These are phyloP conservation scores for Fusarium concolor DNA, from an alignment of 2,329 filamentous ascomycete species.

Conservation along the genomic window DNA sequence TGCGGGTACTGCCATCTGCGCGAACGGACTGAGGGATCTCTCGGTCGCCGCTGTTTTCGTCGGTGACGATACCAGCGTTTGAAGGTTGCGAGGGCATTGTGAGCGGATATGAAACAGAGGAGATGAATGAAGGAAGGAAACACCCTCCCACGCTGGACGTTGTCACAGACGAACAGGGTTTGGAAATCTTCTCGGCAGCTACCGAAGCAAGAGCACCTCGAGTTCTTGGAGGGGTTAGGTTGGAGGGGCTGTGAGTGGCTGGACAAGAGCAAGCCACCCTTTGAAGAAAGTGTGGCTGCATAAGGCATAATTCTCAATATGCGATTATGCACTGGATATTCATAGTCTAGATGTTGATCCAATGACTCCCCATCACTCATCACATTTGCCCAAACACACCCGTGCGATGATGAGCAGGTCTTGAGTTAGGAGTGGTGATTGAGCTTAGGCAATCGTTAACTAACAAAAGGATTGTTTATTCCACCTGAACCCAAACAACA, in stretches of 20 bases:
- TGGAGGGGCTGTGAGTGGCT: slow-evolving; percentile 24
- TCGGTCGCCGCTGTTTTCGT: slow-evolving; percentile 80
- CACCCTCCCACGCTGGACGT: slow-evolving; percentile 6
- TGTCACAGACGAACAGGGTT: slow-evolving; percentile 9
- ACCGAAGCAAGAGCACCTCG: slow-evolving; percentile 23
- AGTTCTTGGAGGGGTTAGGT: slow-evolving; percentile 12
- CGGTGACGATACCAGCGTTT: slow-evolving; percentile 80
- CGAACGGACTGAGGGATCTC: slow-evolving; percentile 90
- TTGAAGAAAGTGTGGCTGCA: slow-evolving; percentile 8
- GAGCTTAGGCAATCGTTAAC: not conserved
- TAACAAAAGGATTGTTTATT: not conserved
- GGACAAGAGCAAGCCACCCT: slow-evolving; percentile 13
- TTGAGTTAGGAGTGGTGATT: not conserved
- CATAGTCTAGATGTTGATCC: not conserved
- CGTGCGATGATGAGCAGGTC: not conserved
- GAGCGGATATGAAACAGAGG: not conserved
- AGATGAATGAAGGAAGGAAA: not conserved
- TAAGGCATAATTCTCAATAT: not conserved
- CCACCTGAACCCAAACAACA: not conserved
- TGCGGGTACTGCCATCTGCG: slow-evolving; percentile 89
- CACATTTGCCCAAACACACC: not conserved
- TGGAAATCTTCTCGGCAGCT: slow-evolving; percentile 34
- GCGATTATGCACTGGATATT: not conserved
- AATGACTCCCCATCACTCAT: not conserved
- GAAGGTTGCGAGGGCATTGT: slow-evolving; percentile 63